Evolutionary conservation across 1,284 basidiomycete species (phyloP).

Genomic region (Ganoderma lucidum): DNA sequence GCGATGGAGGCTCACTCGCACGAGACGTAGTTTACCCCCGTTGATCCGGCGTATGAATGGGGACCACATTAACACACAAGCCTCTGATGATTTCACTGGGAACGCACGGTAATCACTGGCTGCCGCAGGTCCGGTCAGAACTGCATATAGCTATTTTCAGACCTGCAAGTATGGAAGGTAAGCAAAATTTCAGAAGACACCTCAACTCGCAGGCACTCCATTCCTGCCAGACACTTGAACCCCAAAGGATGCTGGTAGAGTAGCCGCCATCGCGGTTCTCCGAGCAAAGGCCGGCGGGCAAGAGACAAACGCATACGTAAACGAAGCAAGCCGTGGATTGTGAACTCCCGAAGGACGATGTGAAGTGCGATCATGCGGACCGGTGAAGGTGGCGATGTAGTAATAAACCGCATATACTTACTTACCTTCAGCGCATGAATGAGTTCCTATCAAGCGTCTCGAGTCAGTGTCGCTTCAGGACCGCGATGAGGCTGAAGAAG

Average conservation of each 20-base stretch:
- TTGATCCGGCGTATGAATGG: neutral
- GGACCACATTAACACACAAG: neutral
- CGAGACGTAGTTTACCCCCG: neutral
- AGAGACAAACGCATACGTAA: neutral
- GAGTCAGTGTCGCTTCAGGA: neutral
- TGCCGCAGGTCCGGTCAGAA: neutral
- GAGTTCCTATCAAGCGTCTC: neutral
- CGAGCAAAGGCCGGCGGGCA: neutral
- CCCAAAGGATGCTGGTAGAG: too few relatives aligned
- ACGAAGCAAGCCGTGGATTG: neutral
- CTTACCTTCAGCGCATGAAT: neutral
- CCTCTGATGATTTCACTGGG: neutral
- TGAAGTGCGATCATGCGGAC: neutral
- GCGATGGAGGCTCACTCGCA: neutral
- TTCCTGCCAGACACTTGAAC: too few relatives aligned
- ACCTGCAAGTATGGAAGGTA: neutral
- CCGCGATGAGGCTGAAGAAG: neutral
- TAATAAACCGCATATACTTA: neutral
- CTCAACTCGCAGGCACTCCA: neutral
- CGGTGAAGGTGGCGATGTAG: neutral
- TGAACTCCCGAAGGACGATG: neutral
- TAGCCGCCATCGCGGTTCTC: neutral
- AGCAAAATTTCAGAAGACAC: neutral
- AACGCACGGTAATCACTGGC: neutral
- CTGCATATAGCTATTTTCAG: neutral